Percentiles rank a stretch among this genome's conserved stretches.
phyloP scores from a whole-genome alignment of 208 protist species.

The Acanthamoeba healyi region DNA sequence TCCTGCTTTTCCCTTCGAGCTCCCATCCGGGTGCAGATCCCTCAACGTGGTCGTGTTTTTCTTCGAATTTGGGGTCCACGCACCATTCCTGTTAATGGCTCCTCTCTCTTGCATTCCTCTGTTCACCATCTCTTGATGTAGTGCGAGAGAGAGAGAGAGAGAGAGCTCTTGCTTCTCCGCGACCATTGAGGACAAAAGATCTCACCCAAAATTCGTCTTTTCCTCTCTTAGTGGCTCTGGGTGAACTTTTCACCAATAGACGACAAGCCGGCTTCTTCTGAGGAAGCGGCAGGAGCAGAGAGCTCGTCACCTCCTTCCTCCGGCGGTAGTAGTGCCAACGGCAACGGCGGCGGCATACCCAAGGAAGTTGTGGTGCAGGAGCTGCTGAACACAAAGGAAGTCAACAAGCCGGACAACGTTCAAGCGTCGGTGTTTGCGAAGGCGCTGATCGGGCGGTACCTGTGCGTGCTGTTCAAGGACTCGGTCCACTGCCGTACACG shows the following conservation, averaged over 20 bases:
- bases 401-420: slow-evolving; percentile 69
- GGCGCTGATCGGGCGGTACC: slow-evolving; percentile 71
- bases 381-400: slow-evolving; percentile 66
- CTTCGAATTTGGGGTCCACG: neutral
- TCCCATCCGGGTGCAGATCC: too few species aligned
- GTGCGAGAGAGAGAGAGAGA: too few species aligned
- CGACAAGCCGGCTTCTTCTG: neutral
- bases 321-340: neutral
- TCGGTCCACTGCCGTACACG: slow-evolving; percentile 35
- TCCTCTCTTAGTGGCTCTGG: slow-evolving; percentile 71
- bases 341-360: neutral
- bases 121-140: too few species aligned
- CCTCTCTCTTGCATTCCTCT: too few species aligned
- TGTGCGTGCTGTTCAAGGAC: slow-evolving; percentile 74
- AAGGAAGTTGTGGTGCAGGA: slow-evolving; percentile 51
- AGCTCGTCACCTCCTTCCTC: neutral
- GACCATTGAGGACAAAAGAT: too few species aligned
- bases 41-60: too few species aligned
- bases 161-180: too few species aligned
- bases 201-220: too few species aligned
- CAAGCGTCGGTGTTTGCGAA: slow-evolving; percentile 69
- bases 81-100: neutral
- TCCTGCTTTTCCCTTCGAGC: neutral
- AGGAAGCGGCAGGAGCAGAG: neutral
- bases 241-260: slow-evolving; percentile 72